Conservation (phyloP, 2,329 filamentous ascomycete genomes). For the Hypoxylon sp. region DNA sequence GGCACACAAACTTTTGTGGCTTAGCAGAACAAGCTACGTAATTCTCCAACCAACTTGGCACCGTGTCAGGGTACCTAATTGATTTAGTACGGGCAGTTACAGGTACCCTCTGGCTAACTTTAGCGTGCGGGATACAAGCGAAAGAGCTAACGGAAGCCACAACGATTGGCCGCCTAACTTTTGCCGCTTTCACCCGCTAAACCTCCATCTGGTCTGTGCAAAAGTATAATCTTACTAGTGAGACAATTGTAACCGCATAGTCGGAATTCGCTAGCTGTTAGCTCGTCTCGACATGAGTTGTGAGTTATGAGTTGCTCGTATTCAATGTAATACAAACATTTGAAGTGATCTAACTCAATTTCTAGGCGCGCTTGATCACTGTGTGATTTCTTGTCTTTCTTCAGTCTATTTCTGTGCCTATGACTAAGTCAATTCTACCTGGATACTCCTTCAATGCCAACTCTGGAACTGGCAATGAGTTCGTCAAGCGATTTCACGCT, state of each 20-base stretch:
- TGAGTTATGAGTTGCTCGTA: neutral
- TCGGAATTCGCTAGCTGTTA: slow-evolving; percentile 14
- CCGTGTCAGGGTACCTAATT: slow-evolving; percentile 9
- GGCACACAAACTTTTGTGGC: slow-evolving; percentile 36
- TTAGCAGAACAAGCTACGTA: slow-evolving; percentile 44
- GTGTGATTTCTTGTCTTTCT: neutral
- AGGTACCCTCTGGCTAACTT: neutral
- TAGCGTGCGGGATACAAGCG: slow-evolving; percentile 30
- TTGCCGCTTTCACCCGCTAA: slow-evolving; percentile 12
- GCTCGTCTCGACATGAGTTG: neutral
- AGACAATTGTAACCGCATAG: slow-evolving; percentile 24
- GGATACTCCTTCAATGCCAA: neutral
- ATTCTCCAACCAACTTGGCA: slow-evolving; percentile 23
- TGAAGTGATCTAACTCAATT: neutral
- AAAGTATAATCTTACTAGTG: slow-evolving; percentile 21
- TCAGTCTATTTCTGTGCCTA: neutral
- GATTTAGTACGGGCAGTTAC: too few species aligned
- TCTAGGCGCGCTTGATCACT: neutral
- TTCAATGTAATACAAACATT: neutral
- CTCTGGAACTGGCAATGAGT: neutral
- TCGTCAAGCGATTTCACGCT: neutral
- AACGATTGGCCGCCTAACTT: slow-evolving; percentile 38
- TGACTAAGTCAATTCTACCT: neutral
- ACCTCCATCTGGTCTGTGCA: slow-evolving; percentile 24
- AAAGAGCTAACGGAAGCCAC: slow-evolving; percentile 1